Percentiles rank a stretch among this genome's conserved stretches.
Evolutionary conservation across 163 green algal species (phyloP).

Genomic region (Chlorella variabilis): DNA sequence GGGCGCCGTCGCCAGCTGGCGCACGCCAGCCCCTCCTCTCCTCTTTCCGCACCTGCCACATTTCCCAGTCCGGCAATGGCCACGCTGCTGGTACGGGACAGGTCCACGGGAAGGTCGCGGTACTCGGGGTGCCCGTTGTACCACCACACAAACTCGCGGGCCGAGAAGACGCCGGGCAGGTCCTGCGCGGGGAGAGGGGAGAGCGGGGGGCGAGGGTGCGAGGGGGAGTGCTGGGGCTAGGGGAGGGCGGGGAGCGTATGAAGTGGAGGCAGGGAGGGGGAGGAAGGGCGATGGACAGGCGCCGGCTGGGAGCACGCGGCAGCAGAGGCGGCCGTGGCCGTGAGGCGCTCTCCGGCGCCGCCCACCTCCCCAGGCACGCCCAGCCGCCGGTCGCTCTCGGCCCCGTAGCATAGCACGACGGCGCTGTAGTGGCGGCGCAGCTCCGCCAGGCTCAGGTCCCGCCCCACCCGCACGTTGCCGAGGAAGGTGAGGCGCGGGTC

Average conservation of each 20-base stretch:
- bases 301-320: background rate
- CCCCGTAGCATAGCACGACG: slow-evolving; percentile 91
- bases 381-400: slow-evolving; percentile 85
- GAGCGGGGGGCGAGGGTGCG: too few relatives aligned
- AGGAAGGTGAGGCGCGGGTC: slow-evolving; percentile 75
- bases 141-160: slow-evolving; percentile 98
- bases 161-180: slow-evolving; percentile 73
- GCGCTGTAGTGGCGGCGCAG: slow-evolving; percentile 78
- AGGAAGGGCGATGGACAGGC: too few relatives aligned
- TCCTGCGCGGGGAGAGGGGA: slow-evolving; percentile 39
- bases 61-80: slow-evolving; percentile 88
- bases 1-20: too few relatives aligned
- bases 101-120: slow-evolving; percentile 42
- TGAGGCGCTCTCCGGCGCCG: too few relatives aligned
- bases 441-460: slow-evolving; percentile 63
- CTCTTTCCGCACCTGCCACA: slow-evolving; percentile 85
- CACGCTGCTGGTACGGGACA: slow-evolving; percentile 61
- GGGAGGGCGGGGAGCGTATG: too few relatives aligned
- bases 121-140: slow-evolving; percentile 94
- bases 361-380: slow-evolving; percentile 80
- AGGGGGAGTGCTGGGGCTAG: too few relatives aligned
- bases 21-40: too few relatives aligned
- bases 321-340: too few relatives aligned
- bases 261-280: too few relatives aligned
- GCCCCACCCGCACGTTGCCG: slow-evolving; percentile 77